Percentiles rank a stretch among this genome's conserved stretches.
Conservation (phyloP, 768 basidiomycete genomes). For the Hemileccinum rubropunctum region DNA sequence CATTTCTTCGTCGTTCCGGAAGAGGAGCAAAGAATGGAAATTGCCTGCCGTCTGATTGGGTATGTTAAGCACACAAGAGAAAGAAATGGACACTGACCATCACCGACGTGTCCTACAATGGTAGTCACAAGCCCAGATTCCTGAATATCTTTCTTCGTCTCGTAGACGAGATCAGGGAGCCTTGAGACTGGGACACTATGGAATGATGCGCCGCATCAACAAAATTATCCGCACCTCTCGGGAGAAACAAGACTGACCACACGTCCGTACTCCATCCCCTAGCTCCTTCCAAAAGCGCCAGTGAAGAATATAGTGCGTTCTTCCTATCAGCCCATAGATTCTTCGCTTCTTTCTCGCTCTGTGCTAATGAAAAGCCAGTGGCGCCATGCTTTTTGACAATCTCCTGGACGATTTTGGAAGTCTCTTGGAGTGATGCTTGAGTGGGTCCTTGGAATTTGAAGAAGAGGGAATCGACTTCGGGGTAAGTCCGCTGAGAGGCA, state of each 20-base stretch:
- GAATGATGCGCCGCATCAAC: background rate
- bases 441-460: conserved; percentile 85
- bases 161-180: conserved; percentile 60
- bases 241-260: conserved; percentile 43
- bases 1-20: conserved; percentile 54
- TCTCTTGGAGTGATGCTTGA: conserved; percentile 54
- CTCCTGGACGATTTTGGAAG: conserved; percentile 53
- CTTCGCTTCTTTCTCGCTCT: conserved; percentile 58
- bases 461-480: conserved; percentile 69
- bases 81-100: conserved; percentile 45
- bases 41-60: conserved; percentile 33
- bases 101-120: conserved; percentile 77
- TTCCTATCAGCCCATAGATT: conserved; percentile 76
- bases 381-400: conserved; percentile 67
- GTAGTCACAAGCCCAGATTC: conserved; percentile 54
- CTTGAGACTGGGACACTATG: conserved; percentile 59
- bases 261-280: conserved; percentile 75
- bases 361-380: conserved; percentile 63
- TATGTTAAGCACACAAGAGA: background rate
- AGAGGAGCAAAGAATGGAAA: conserved; percentile 53
- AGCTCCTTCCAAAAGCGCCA: conserved; percentile 56
- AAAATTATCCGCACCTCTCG: background rate
- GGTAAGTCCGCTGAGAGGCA: conserved; percentile 53
- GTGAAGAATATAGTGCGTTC: conserved; percentile 55
- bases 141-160: conserved; percentile 70